Percentiles rank a stretch among this genome's conserved stretches.
These are phyloP conservation scores for Dorcoceras hygrometricum DNA, from an alignment of 257 asterid species.

Conservation along the genomic window DNA sequence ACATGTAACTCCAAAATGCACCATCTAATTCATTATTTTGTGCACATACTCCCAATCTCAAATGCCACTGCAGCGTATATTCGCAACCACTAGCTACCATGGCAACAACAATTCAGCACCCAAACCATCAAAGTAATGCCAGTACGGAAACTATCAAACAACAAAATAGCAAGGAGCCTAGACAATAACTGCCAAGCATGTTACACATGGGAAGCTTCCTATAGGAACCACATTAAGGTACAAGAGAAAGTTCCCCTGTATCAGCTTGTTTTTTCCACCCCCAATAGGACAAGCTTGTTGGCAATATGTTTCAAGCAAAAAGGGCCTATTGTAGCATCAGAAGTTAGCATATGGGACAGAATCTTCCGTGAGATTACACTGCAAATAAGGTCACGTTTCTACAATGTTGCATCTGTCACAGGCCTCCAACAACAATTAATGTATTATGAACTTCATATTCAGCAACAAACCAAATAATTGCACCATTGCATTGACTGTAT, in stretches of 20 bases:
- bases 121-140: conserved; percentile 13
- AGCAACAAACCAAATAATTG: conserved; percentile 16
- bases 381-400: conserved; percentile 22
- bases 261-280: conserved; percentile 5
- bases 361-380: conserved; percentile 27
- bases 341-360: conserved; percentile 14
- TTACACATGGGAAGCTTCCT: conserved; percentile 13
- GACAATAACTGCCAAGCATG: conserved; percentile 5
- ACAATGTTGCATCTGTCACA: conserved; percentile 16
- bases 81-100: not conserved
- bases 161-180: conserved; percentile 1
- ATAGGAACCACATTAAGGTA: conserved; percentile 7
- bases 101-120: conserved; percentile 13
- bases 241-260: conserved; percentile 5
- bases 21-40: conserved; percentile 14
- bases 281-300: conserved; percentile 15
- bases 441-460: not conserved
- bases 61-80: conserved; percentile 4
- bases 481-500: conserved; percentile 14
- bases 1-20: conserved; percentile 21
- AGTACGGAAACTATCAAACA: not conserved
- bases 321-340: conserved; percentile 11
- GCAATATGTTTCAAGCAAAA: conserved; percentile 14
- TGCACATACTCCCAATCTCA: conserved; percentile 10
- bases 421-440: conserved; percentile 7